These are phyloP conservation scores for Penicillium brevicompactum DNA, from an alignment of 2,329 filamentous ascomycete genomes.

Conservation along the genomic window DNA sequence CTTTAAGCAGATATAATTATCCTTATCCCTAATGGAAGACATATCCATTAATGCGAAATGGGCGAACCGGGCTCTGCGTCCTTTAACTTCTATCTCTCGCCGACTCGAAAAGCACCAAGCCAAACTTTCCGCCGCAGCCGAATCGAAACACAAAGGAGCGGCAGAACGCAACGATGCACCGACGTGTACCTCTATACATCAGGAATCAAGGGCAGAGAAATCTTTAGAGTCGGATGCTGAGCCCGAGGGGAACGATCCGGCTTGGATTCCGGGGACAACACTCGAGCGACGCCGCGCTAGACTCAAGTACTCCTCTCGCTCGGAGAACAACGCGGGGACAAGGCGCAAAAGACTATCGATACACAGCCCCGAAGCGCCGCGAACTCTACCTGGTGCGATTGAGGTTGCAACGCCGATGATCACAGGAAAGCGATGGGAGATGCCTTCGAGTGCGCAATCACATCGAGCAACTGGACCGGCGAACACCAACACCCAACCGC, in stretches of 20 bases:
- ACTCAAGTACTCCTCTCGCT: conserved; percentile 41
- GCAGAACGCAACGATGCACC: neutral
- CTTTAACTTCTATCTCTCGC: conserved; percentile 42
- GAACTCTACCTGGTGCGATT: conserved; percentile 43
- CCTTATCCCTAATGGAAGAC: conserved; percentile 36
- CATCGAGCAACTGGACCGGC: conserved; percentile 16
- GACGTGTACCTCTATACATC: neutral
- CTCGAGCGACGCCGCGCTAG: conserved; percentile 35
- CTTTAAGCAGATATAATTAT: conserved; percentile 9
- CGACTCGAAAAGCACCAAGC: conserved; percentile 46
- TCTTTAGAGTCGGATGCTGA: conserved; percentile 38
- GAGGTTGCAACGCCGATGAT: conserved; percentile 47
- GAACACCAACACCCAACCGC: conserved; percentile 9
- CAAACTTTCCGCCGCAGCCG: conserved; percentile 28
- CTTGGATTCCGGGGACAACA: conserved; percentile 41
- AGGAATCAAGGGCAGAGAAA: conserved; percentile 1
- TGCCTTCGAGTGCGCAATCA: conserved; percentile 22
- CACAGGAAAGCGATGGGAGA: conserved; percentile 34
- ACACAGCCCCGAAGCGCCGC: conserved; percentile 38
- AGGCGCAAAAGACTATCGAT: conserved; percentile 34
- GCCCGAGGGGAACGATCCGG: conserved; percentile 40
- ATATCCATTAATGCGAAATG: conserved; percentile 44
- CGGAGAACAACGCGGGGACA: conserved; percentile 24
- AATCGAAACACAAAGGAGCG: conserved; percentile 22
- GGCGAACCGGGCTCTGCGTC: conserved; percentile 47